These are phyloP conservation scores for Mimosa bimucronata DNA, from an alignment of 306 rosid species.

Conservation along the genomic window DNA sequence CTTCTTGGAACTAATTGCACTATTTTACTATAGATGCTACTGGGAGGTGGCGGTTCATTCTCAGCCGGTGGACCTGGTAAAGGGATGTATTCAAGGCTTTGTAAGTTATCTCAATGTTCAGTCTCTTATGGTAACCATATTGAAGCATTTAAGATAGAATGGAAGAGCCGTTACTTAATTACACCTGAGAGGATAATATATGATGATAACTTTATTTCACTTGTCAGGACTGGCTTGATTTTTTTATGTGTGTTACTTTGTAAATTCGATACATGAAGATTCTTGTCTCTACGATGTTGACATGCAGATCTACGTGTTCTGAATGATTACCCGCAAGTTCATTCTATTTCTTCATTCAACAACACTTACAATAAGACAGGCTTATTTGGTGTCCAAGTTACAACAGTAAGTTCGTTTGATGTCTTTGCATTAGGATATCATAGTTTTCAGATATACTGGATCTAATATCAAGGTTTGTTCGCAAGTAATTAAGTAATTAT, in stretches of 20 bases:
- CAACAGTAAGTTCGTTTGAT: slow-evolving; percentile 62
- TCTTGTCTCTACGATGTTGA: slow-evolving; percentile 32
- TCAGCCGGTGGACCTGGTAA: slow-evolving; percentile 94
- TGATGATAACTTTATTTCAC: slow-evolving; percentile 3
- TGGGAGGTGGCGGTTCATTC: slow-evolving; percentile 93
- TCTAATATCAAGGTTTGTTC: slow-evolving; percentile 5
- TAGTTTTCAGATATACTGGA: slow-evolving; percentile 30
- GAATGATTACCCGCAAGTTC: slow-evolving; percentile 63
- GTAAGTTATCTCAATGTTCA: slow-evolving; percentile 56
- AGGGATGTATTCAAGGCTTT: slow-evolving; percentile 85
- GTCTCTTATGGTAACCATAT: slow-evolving; percentile 18
- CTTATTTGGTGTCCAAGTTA: slow-evolving; percentile 87
- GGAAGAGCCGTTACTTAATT: slow-evolving; percentile 8
- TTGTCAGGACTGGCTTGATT: slow-evolving; percentile 14
- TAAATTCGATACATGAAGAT: slow-evolving; percentile 33
- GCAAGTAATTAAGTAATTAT: slow-evolving; percentile 5
- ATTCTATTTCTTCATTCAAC: slow-evolving; percentile 85
- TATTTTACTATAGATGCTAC: slow-evolving; percentile 57
- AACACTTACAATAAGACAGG: slow-evolving; percentile 78
- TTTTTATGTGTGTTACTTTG: background rate
- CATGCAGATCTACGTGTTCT: slow-evolving; percentile 71
- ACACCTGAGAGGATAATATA: background rate
- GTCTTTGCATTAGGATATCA: slow-evolving; percentile 30
- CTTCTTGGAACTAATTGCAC: slow-evolving; percentile 30
- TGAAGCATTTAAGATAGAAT: slow-evolving; percentile 29